These are phyloP conservation scores for Lepidium africanum DNA, from an alignment of 345 rosid species.

Conservation along the genomic window DNA sequence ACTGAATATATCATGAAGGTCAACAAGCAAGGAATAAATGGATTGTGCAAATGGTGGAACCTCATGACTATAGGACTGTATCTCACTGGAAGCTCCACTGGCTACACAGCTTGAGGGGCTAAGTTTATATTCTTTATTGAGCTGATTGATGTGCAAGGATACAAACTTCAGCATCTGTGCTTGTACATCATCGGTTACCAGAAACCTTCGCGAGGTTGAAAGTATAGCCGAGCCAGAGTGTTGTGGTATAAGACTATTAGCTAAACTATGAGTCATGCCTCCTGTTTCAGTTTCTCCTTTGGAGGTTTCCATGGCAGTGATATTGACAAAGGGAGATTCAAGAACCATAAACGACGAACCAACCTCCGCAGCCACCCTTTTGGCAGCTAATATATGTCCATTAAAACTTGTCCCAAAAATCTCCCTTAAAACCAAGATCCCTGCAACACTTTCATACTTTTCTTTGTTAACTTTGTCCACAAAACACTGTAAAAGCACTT, in stretches of 20 bases:
- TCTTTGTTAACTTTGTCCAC: constrained; percentile 61
- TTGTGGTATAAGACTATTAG: constrained; percentile 55
- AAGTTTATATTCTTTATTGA: constrained; percentile 11
- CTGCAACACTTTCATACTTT: constrained; percentile 67
- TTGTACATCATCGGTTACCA: constrained; percentile 44
- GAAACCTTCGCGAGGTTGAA: constrained; percentile 39
- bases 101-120: constrained; percentile 24
- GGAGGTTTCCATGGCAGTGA: constrained; percentile 21
- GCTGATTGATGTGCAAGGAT: constrained; percentile 38
- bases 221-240: constrained; percentile 23
- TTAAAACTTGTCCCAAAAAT: constrained; percentile 73
- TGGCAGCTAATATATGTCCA: constrained; percentile 73
- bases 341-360: constrained; percentile 67
- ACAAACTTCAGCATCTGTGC: constrained; percentile 50
- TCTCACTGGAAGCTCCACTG: constrained; percentile 26
- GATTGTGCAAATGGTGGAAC: constrained; percentile 78
- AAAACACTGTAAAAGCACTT: constrained; percentile 62
- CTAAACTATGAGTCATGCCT: constrained; percentile 38
- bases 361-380: constrained; percentile 61
- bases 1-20: constrained; percentile 62
- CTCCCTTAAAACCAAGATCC: constrained; percentile 65
- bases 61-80: constrained; percentile 33
- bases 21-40: constrained; percentile 67
- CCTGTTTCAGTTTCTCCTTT: constrained; percentile 31
- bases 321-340: constrained; percentile 51